Conservation (phyloP, 192 early-diverging fungal genomes). For the Coemansia sp. region DNA sequence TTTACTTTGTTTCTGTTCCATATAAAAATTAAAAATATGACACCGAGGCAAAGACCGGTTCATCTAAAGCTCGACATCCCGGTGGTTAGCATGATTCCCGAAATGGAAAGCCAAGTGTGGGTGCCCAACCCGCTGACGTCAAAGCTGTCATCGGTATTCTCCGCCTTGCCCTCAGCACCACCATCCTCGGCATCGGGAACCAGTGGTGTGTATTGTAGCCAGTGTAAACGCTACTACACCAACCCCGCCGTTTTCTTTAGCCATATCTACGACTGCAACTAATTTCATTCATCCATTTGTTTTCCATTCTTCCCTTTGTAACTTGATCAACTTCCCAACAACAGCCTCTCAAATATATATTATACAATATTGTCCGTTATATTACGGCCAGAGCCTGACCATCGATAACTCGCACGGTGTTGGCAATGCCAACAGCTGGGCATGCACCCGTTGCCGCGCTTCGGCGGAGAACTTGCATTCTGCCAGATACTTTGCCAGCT, state of each 20-base stretch:
- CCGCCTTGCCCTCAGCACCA: not conserved
- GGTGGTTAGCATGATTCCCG: constrained; percentile 3
- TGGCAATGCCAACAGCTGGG: not conserved
- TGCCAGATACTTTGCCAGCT: constrained; percentile 12
- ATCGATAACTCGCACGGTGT: not conserved
- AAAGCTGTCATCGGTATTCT: constrained; percentile 34
- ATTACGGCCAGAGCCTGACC: constrained; percentile 23
- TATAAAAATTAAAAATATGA: not conserved
- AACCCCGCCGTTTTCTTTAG: constrained; percentile 18
- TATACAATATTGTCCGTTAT: not conserved
- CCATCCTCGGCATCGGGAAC: not conserved
- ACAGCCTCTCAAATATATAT: too few species aligned
- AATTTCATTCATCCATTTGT: not conserved
- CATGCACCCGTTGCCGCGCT: constrained; percentile 10
- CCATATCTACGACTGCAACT: constrained; percentile 29
- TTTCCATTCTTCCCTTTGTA: not conserved
- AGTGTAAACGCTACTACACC: constrained; percentile 34
- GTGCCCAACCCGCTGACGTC: constrained; percentile 35
- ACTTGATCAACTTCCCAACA: not conserved
- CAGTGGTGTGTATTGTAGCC: constrained; percentile 38
- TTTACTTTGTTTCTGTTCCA: constrained; percentile 3
- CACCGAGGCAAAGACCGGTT: not conserved
- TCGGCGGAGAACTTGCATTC: constrained; percentile 13
- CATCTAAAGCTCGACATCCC: constrained; percentile 20
- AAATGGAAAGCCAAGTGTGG: constrained; percentile 14